phyloP scores from a whole-genome alignment of 495 filamentous ascomycete genomes.

The Tuber melanosporum region DNA sequence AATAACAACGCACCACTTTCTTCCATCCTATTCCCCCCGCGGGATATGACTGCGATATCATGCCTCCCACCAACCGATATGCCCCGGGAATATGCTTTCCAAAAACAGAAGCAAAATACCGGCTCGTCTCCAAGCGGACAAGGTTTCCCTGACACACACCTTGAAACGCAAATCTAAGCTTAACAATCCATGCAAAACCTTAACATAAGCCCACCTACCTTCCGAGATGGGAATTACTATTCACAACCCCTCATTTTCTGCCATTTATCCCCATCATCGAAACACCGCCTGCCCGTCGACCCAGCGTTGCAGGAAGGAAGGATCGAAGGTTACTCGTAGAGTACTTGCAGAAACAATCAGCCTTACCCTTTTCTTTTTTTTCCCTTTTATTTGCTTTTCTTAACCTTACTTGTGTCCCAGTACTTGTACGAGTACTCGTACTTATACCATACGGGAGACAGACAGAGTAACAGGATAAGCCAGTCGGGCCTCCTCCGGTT shows the following conservation, averaged over 20 bases:
- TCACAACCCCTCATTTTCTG: background rate
- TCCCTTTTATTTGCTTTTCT: background rate
- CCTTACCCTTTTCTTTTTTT: background rate
- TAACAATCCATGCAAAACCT: conserved; percentile 6
- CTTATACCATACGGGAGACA: too few relatives aligned
- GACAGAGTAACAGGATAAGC: too few relatives aligned
- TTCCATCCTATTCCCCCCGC: background rate
- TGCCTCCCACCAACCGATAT: background rate
- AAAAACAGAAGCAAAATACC: background rate
- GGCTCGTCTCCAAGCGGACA: background rate
- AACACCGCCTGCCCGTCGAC: background rate
- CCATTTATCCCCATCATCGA: background rate
- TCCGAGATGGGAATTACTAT: background rate
- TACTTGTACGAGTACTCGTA: too few relatives aligned
- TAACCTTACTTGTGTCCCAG: background rate
- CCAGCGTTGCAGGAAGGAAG: background rate
- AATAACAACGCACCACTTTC: background rate
- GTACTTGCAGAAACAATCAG: background rate
- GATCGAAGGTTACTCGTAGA: background rate
- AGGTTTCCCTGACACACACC: background rate
- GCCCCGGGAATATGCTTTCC: background rate
- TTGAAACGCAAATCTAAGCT: conserved; percentile 2
- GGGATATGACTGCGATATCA: background rate
- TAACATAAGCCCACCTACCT: background rate
- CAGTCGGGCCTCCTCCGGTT: too few relatives aligned